These are phyloP conservation scores for Pseudovirgaria hyperparasitica DNA, from an alignment of 2,329 filamentous ascomycete genomes.

Conservation along the genomic window DNA sequence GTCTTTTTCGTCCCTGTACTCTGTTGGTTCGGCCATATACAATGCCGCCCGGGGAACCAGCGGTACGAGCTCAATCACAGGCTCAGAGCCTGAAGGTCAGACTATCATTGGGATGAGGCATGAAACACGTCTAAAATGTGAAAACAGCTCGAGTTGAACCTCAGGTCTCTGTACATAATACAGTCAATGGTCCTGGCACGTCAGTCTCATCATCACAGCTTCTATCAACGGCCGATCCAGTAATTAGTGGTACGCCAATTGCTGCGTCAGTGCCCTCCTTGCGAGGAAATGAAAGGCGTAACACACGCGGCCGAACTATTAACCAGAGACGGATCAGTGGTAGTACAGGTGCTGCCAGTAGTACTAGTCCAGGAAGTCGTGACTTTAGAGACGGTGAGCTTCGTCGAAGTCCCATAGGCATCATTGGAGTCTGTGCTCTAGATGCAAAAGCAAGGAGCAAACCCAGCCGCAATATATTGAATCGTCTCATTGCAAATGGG, in stretches of 20 bases:
- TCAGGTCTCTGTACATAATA: no score
- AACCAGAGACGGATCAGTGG: slow-evolving; percentile 67
- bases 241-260: no score
- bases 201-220: slow-evolving; percentile 23
- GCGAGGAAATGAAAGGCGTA: slow-evolving; percentile 3
- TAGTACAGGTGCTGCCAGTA: slow-evolving; percentile 69
- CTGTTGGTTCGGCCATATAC: slow-evolving; percentile 47
- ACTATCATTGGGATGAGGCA: no score
- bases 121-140: no score
- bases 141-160: no score
- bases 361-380: slow-evolving; percentile 61
- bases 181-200: no score
- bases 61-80: slow-evolving; percentile 31
- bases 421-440: slow-evolving; percentile 86
- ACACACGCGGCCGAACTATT: slow-evolving; percentile 32
- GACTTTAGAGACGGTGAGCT: slow-evolving; percentile 39
- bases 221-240: no score
- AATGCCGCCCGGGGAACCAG: slow-evolving; percentile 39
- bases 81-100: slow-evolving; percentile 34
- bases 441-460: slow-evolving; percentile 96
- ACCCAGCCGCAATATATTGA: slow-evolving; percentile 90
- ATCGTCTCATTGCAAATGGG: slow-evolving; percentile 74
- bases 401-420: slow-evolving; percentile 38
- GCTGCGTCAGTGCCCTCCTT: not conserved
- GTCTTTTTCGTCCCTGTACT: slow-evolving; percentile 63